phyloP scores from a whole-genome alignment of 2,329 filamentous ascomycete species.

The Aspergillus ochraceoroseus region DNA sequence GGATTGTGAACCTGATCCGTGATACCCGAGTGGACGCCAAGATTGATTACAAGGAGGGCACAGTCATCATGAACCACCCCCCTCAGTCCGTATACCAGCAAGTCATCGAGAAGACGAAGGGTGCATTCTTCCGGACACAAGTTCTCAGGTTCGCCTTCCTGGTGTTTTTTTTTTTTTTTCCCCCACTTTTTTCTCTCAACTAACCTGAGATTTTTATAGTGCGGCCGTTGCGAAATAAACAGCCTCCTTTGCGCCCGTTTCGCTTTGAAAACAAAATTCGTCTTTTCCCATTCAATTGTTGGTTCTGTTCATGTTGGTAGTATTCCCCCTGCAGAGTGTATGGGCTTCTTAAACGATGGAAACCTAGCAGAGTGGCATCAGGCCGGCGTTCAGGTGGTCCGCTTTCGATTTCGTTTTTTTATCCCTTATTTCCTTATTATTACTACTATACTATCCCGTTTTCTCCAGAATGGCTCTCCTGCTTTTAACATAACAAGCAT shows the following conservation, averaged over 20 bases:
- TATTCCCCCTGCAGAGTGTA: slow-evolving; percentile 25
- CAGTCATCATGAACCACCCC: slow-evolving; percentile 98
- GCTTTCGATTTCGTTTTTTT: slow-evolving; percentile 26
- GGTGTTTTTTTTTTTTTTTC: not conserved
- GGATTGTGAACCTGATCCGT: slow-evolving; percentile 98
- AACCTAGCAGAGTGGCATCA: slow-evolving; percentile 40
- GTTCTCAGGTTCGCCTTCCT: slow-evolving; percentile 60
- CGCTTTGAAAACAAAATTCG: slow-evolving; percentile 19
- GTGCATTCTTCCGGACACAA: slow-evolving; percentile 96
- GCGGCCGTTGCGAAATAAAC: slow-evolving; percentile 50
- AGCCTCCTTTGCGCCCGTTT: slow-evolving; percentile 6
- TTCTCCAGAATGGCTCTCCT: too few relatives aligned
- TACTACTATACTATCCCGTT: slow-evolving; percentile 21
- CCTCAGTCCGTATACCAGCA: slow-evolving; percentile 98
- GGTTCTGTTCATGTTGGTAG: slow-evolving; percentile 35
- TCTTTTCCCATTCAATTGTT: slow-evolving; percentile 28
- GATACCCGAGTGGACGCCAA: slow-evolving; percentile 97
- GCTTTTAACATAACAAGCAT: too few relatives aligned
- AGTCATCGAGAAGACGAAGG: slow-evolving; percentile 98
- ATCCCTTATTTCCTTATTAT: slow-evolving; percentile 25
- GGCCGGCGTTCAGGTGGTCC: slow-evolving; percentile 43
- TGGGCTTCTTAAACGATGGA: slow-evolving; percentile 30
- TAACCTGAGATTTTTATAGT: slow-evolving; percentile 25
- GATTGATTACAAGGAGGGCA: slow-evolving; percentile 98
- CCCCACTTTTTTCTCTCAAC: not conserved